Evolutionary conservation across 2,329 filamentous ascomycete species (phyloP).

Genomic region (Aspergillus fumigatiaffinis): DNA sequence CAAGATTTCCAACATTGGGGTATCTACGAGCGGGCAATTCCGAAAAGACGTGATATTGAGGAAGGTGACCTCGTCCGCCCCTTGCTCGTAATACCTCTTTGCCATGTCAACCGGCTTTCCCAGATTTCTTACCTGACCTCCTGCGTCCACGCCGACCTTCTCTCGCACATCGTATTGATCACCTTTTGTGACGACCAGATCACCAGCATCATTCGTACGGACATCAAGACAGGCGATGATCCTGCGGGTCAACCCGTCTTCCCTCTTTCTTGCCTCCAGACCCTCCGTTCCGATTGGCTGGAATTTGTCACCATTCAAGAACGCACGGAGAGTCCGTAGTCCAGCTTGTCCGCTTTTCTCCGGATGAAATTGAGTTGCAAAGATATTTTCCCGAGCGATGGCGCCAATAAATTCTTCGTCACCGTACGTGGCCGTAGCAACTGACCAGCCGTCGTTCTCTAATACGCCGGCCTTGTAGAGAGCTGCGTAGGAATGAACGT

Average conservation of each 20-base stretch:
- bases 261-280: constrained; percentile 16
- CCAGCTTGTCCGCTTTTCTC: constrained; percentile 95
- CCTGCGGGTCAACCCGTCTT: constrained; percentile 78
- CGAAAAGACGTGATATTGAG: constrained; percentile 98
- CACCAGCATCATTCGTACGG: constrained; percentile 86
- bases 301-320: constrained; percentile 68
- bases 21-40: constrained; percentile 85
- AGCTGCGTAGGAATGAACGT: constrained; percentile 91
- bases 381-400: constrained; percentile 76
- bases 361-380: constrained; percentile 94
- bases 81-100: constrained; percentile 88
- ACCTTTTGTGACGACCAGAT: constrained; percentile 95
- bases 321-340: constrained; percentile 76
- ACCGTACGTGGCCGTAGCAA: constrained; percentile 88
- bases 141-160: constrained; percentile 59
- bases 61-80: constrained; percentile 95
- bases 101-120: constrained; percentile 97
- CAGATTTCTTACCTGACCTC: constrained; percentile 74
- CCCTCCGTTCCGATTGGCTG: constrained; percentile 46
- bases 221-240: constrained; percentile 97
- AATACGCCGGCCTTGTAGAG: constrained; percentile 70
- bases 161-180: constrained; percentile 98
- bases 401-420: constrained; percentile 88
- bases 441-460: constrained; percentile 79
- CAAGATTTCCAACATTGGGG: constrained; percentile 94